Evolutionary conservation across 345 rosid genomes (phyloP), one percentile per base, ranked within the genome.

Genomic region (Eucalyptus sp.): DNA sequence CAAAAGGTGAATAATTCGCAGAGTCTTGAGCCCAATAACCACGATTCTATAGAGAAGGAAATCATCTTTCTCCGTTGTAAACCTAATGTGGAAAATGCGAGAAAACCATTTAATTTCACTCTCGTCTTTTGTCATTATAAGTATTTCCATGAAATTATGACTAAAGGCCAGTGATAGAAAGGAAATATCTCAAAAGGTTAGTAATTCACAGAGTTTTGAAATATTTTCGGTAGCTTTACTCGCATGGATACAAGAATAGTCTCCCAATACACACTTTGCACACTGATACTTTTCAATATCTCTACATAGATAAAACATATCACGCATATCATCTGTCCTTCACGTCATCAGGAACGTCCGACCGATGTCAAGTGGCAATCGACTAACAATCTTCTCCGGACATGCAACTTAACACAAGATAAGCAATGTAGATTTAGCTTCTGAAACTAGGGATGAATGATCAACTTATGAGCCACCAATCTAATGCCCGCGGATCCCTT

Each of bases 301-400:
- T 76, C 27, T 5, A 37, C 15, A 6, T 2, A 76, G 48, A 76
- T 10, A 41, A 44, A 1, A 76, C 3, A 20, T 20, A 20, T 41
- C 83, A 76, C 3, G 2, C 48, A 10, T 76, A 20, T 20, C 48
- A 20, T 76, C 1, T 25, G 13, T 41, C 83, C 20, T 76, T 0
- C 2, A 20, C 2, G 29, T 41, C 27, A 1, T 20, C 0, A 4
- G 15, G 0, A 76, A 41, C 1, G 2, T 76, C 15, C 8, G 3
- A 76, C 15, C 8, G 5, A 76, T 13, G 8, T 76, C 8, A 7
- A 44, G 13, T 37, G 83, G 29, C 27, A 20, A 37, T 37, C 9
- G 1, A 76, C 27, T 41, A 3, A 9, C 8, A 20, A 20, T 20
- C 25, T 9, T 76, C 27, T 76, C 14, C 4, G 6, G 0, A 29